Percentiles rank a stretch among this genome's conserved stretches.
phyloP scores from a whole-genome alignment of 345 rosid genomes.

The Alliaria petiolata region DNA sequence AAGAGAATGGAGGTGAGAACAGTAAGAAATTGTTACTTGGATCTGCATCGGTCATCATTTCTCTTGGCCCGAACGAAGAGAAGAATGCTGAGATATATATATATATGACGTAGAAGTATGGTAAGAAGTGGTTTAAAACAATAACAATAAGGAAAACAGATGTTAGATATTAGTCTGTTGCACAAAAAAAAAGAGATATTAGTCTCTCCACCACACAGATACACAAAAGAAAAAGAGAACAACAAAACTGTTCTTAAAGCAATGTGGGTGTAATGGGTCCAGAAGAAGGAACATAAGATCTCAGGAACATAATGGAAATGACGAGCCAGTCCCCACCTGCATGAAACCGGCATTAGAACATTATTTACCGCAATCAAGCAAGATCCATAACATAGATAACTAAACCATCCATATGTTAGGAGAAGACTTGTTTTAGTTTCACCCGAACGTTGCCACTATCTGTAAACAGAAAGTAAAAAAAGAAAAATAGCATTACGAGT shows the following conservation, averaged over 20 bases:
- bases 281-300: neutral
- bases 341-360: neutral
- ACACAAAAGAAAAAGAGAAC: neutral
- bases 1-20: neutral
- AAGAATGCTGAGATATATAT: neutral
- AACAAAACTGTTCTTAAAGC: neutral
- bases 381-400: neutral
- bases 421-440: conserved; percentile 91
- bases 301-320: neutral
- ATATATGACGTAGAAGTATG: neutral
- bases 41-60: neutral
- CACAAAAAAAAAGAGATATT: no score
- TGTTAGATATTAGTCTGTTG: neutral
- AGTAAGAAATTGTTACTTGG: neutral
- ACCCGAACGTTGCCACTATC: conserved; percentile 73
- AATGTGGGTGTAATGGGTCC: neutral
- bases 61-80: neutral
- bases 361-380: neutral
- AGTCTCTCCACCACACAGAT: neutral
- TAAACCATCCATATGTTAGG: conserved; percentile 92
- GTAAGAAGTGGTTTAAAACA: neutral
- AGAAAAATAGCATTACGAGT: neutral
- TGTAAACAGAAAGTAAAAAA: conserved; percentile 20
- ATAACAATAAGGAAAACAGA: neutral
- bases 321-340: neutral